Evolutionary conservation across 2,329 filamentous ascomycete genomes (phyloP).

Genomic region (Alternaria dauci): DNA sequence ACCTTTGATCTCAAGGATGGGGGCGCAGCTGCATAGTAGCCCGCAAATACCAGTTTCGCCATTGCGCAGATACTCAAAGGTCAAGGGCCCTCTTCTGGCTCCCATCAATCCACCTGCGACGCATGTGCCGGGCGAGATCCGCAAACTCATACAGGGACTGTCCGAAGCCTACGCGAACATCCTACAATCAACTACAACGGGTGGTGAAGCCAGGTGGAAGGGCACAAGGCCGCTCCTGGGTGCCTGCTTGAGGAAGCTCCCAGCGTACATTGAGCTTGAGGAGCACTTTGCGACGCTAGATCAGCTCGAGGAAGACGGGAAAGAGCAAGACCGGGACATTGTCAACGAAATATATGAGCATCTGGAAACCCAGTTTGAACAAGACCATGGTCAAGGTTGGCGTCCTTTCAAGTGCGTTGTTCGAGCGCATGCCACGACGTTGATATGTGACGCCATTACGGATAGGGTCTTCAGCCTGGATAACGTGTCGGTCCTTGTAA

Average conservation of each 20-base stretch:
- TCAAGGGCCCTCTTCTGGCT: slow-evolving; percentile 35
- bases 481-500: slow-evolving; percentile 36
- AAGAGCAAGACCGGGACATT: slow-evolving; percentile 47
- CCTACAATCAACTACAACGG: slow-evolving; percentile 40
- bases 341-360: slow-evolving; percentile 52
- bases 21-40: slow-evolving; percentile 38
- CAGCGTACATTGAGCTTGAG: slow-evolving; percentile 53
- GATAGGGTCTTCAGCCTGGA: slow-evolving; percentile 42
- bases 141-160: slow-evolving; percentile 42
- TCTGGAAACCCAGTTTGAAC: slow-evolving; percentile 50
- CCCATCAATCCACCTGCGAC: slow-evolving; percentile 32
- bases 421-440: slow-evolving; percentile 51
- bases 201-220: slow-evolving; percentile 31
- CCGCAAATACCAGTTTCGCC: slow-evolving; percentile 43
- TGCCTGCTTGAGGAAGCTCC: slow-evolving; percentile 52
- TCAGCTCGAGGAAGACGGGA: slow-evolving; percentile 36
- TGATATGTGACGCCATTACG: slow-evolving; percentile 49
- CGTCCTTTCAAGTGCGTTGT: slow-evolving; percentile 52
- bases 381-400: slow-evolving; percentile 48
- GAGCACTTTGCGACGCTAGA: slow-evolving; percentile 49
- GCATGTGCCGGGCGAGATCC: slow-evolving; percentile 35
- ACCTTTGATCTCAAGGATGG: slow-evolving; percentile 45
- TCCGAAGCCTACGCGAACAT: slow-evolving; percentile 47
- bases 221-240: slow-evolving; percentile 51
- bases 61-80: slow-evolving; percentile 30